Evolutionary conservation across 371 early-diverging fungal genomes (phyloP).

Genomic region (Apophysomyces variabilis): DNA sequence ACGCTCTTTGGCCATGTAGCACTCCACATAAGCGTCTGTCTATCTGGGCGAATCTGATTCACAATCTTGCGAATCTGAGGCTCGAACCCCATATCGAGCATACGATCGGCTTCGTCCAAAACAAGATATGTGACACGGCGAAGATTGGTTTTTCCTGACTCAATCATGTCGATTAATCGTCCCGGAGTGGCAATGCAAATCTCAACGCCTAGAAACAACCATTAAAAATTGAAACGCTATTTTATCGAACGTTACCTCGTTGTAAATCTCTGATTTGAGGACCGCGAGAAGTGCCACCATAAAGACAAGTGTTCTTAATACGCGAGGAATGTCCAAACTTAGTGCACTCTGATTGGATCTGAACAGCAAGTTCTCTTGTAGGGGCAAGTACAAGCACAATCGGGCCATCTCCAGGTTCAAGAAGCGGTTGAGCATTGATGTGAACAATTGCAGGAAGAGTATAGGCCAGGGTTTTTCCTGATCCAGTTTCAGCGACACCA

Average conservation of each 20-base stretch:
- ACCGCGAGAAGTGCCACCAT: slow-evolving; percentile 97
- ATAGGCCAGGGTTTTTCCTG: slow-evolving; percentile 99
- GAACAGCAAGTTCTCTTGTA: slow-evolving; percentile 93
- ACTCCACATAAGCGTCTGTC: slow-evolving; percentile 99
- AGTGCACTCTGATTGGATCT: slow-evolving; percentile 93
- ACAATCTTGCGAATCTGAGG: slow-evolving; percentile 99
- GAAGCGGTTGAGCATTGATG: slow-evolving; percentile 96
- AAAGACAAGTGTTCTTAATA: slow-evolving; percentile 93
- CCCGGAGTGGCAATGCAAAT: slow-evolving; percentile 99
- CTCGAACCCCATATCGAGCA: slow-evolving; percentile 99
- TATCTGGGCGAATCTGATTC: slow-evolving; percentile 97
- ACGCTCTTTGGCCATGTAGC: slow-evolving; percentile 99
- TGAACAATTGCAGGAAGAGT: slow-evolving; percentile 98
- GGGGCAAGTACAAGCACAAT: slow-evolving; percentile 94
- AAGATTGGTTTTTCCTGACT: slow-evolving; percentile 87
- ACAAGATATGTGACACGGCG: slow-evolving; percentile 98
- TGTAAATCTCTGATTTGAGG: slow-evolving; percentile 93
- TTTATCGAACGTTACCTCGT: slow-evolving; percentile 43
- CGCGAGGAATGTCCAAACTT: slow-evolving; percentile 89
- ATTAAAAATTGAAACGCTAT: background rate
- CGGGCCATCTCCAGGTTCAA: slow-evolving; percentile 97
- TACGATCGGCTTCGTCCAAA: slow-evolving; percentile 98
- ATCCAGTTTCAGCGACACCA: slow-evolving; percentile 98
- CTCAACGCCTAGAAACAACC: slow-evolving; percentile 72
- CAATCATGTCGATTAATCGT: slow-evolving; percentile 97